phyloP scores from a whole-genome alignment of 2,329 filamentous ascomycete species.

The Aspergillus sp. region DNA sequence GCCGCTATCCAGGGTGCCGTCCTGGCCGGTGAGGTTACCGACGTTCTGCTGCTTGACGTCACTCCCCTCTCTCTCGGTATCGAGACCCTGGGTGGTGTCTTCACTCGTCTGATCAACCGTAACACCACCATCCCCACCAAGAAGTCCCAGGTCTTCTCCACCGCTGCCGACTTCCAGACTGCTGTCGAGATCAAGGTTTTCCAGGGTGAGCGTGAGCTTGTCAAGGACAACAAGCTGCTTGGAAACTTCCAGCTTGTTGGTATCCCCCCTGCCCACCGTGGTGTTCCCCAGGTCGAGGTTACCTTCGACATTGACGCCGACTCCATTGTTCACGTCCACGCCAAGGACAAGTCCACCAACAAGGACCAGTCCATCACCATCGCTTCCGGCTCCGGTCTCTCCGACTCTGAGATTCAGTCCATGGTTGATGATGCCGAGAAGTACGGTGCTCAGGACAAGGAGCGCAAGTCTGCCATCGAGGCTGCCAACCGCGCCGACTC shows the following conservation, averaged over 20 bases:
- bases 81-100: constrained; percentile 95
- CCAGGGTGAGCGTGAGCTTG: constrained; percentile 99
- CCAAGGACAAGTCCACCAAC: constrained; percentile 98
- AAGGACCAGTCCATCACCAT: constrained; percentile 99
- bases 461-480: constrained; percentile 94
- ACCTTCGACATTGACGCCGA: constrained; percentile 99
- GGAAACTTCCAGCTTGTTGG: constrained; percentile 99
- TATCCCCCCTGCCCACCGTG: constrained; percentile 92
- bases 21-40: constrained; percentile 93
- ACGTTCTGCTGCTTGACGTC: constrained; percentile 91
- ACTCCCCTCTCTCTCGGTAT: constrained; percentile 97
- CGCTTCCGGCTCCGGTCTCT: constrained; percentile 94
- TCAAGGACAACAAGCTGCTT: constrained; percentile 96
- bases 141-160: constrained; percentile 98
- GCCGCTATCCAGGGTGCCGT: constrained; percentile 97
- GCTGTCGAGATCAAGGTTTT: constrained; percentile 99
- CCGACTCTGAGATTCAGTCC: constrained; percentile 88
- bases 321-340: constrained; percentile 95
- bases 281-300: constrained; percentile 94
- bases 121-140: constrained; percentile 99
- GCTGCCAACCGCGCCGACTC: constrained; percentile 96
- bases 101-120: constrained; percentile 96
- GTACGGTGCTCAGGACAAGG: constrained; percentile 92
- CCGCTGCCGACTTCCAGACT: constrained; percentile 95
- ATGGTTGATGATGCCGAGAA: constrained; percentile 99